Conservation (phyloP, 1,139 yeast genomes). For the Suhomyces yuchorum region DNA sequence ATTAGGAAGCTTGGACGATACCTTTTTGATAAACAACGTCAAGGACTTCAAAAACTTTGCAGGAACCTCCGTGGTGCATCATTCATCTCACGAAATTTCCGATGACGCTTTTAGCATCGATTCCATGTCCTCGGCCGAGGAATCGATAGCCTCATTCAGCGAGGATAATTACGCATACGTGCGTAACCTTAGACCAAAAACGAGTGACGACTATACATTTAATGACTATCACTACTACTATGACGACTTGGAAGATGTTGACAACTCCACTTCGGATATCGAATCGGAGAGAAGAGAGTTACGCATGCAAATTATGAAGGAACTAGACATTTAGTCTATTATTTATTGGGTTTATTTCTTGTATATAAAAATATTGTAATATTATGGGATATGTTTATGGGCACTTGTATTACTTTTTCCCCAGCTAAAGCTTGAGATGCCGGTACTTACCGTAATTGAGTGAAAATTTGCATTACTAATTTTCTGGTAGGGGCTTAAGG, state of each 20-base stretch:
- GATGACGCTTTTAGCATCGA: slow-evolving; percentile 20
- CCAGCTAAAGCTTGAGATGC: neutral
- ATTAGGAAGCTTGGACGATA: slow-evolving; percentile 26
- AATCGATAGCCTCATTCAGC: slow-evolving; percentile 17
- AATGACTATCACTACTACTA: slow-evolving; percentile 20
- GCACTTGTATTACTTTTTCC: neutral
- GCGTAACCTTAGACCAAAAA: slow-evolving; percentile 11
- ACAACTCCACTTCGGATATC: slow-evolving; percentile 17
- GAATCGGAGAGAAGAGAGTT: slow-evolving; percentile 44
- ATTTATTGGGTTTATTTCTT: slow-evolving; percentile 7
- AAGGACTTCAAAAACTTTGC: slow-evolving; percentile 34
- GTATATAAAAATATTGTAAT: slow-evolving; percentile 7
- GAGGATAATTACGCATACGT: slow-evolving; percentile 14
- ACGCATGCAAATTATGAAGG: slow-evolving; percentile 42
- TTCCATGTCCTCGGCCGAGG: slow-evolving; percentile 26
- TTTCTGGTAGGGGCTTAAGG: neutral
- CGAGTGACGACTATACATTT: slow-evolving; percentile 12
- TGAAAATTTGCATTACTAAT: neutral
- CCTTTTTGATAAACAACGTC: slow-evolving; percentile 28
- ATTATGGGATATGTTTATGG: neutral
- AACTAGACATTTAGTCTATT: slow-evolving; percentile 21
- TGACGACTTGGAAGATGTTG: slow-evolving; percentile 14
- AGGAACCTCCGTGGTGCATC: slow-evolving; percentile 29
- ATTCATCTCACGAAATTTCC: slow-evolving; percentile 1
- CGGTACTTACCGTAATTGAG: neutral